phyloP scores from a whole-genome alignment of 139 green algal species.

The Micractinium sp. region DNA sequence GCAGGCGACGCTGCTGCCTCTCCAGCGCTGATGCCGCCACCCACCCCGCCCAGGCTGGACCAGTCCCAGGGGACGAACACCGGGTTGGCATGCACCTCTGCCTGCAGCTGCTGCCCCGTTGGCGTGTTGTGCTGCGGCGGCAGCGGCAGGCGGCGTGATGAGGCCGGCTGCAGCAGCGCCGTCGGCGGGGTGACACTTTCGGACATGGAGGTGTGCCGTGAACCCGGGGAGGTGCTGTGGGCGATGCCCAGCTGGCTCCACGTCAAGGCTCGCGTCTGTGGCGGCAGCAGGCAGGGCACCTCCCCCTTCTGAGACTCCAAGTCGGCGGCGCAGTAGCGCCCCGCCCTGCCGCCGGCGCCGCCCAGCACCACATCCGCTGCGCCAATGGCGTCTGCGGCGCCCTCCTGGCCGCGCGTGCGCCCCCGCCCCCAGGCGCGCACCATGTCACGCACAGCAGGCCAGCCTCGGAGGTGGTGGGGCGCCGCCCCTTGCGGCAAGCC shows the following conservation, averaged over 20 bases:
- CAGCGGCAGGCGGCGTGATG: neutral
- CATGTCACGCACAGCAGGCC: neutral
- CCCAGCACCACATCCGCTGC: neutral
- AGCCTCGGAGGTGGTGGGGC: neutral
- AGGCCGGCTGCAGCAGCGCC: neutral
- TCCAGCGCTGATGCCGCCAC: neutral
- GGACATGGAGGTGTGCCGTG: neutral
- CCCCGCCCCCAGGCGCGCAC: neutral
- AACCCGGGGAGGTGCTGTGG: neutral
- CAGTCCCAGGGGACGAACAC: neutral
- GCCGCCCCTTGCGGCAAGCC: neutral
- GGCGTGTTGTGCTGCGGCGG: neutral
- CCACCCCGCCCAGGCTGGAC: neutral
- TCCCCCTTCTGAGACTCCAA: neutral
- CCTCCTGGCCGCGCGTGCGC: neutral
- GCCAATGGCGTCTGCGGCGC: neutral
- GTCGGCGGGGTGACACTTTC: neutral
- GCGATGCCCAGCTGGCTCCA: conserved; percentile 18
- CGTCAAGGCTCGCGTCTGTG: neutral
- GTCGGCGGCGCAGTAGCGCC: neutral
- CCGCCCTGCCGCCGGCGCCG: neutral
- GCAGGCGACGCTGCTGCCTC: neutral
- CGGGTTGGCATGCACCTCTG: conserved; percentile 1
- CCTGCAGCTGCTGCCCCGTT: neutral
- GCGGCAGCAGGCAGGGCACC: neutral